Conservation (phyloP, 768 basidiomycete species). For the Tulasnella sp. region DNA sequence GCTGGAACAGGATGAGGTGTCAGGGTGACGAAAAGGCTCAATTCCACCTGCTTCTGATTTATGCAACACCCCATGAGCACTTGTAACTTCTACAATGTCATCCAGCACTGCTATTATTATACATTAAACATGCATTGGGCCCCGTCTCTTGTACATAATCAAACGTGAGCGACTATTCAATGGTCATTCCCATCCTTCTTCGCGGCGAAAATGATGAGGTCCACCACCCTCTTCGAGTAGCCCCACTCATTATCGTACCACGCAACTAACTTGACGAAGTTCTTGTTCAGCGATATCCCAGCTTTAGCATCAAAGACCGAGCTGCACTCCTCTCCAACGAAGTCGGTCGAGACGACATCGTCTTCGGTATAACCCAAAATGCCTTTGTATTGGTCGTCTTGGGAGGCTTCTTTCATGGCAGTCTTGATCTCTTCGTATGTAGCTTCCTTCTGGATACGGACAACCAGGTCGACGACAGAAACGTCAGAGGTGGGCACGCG, state of each 20-base stretch:
- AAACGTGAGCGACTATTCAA: background rate
- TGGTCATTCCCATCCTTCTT: slow-evolving; percentile 53
- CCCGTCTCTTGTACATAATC: too few species aligned
- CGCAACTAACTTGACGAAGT: slow-evolving; percentile 93
- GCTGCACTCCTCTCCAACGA: slow-evolving; percentile 71
- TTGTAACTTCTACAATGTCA: too few species aligned
- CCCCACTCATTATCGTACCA: slow-evolving; percentile 98
- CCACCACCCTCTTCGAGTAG: slow-evolving; percentile 89
- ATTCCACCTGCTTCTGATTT: too few species aligned
- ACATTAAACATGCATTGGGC: too few species aligned
- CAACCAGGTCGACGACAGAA: slow-evolving; percentile 96
- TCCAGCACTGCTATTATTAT: too few species aligned
- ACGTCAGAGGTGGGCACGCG: slow-evolving; percentile 95
- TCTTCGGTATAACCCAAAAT: slow-evolving; percentile 92
- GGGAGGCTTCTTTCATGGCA: slow-evolving; percentile 73
- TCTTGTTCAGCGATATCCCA: slow-evolving; percentile 86
- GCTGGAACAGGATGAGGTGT: too few species aligned
- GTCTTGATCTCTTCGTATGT: slow-evolving; percentile 89
- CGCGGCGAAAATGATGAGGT: slow-evolving; percentile 78
- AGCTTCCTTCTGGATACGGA: slow-evolving; percentile 80
- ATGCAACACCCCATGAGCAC: too few species aligned
- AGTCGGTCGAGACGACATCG: slow-evolving; percentile 88
- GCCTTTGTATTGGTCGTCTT: slow-evolving; percentile 58
- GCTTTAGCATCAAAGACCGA: slow-evolving; percentile 92
- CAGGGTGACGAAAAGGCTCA: too few species aligned